Conservation (phyloP, 345 rosid species). For the Bruguiera parviflora region DNA sequence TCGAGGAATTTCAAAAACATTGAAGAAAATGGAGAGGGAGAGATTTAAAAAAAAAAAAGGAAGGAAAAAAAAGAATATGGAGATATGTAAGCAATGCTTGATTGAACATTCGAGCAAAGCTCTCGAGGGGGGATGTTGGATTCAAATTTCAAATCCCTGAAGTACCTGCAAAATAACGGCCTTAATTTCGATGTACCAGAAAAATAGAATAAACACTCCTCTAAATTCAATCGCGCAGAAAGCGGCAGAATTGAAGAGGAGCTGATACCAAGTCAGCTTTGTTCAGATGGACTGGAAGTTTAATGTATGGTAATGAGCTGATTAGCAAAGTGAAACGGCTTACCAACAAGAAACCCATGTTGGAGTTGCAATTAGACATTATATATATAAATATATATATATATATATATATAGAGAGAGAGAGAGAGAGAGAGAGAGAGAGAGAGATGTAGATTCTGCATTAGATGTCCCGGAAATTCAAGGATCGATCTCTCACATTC, state of each 20-base stretch:
- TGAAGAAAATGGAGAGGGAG: background rate
- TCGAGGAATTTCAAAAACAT: background rate
- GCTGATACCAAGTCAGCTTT: background rate
- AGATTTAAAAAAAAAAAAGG: background rate
- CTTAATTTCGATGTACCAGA: background rate
- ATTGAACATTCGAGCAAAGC: background rate
- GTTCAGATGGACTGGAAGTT: slow-evolving; percentile 6
- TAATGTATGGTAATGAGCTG: background rate
- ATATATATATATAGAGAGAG: no score
- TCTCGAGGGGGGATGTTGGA: no score
- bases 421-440: no score
- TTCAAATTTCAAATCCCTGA: no score
- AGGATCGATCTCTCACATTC: slow-evolving; percentile 6
- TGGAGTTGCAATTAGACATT: background rate
- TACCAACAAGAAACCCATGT: background rate
- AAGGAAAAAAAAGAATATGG: background rate
- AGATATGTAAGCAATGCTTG: background rate
- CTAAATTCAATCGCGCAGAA: background rate
- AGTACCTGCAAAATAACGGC: background rate
- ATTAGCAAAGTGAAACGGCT: background rate
- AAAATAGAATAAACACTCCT: background rate
- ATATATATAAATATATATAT: slow-evolving; percentile 5
- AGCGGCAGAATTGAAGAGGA: background rate
- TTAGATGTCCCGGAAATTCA: background rate
- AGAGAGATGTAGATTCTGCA: background rate